Evolutionary conservation across 2,329 filamentous ascomycete genomes (phyloP).

Genomic region (Dryadomyces quercivorus): DNA sequence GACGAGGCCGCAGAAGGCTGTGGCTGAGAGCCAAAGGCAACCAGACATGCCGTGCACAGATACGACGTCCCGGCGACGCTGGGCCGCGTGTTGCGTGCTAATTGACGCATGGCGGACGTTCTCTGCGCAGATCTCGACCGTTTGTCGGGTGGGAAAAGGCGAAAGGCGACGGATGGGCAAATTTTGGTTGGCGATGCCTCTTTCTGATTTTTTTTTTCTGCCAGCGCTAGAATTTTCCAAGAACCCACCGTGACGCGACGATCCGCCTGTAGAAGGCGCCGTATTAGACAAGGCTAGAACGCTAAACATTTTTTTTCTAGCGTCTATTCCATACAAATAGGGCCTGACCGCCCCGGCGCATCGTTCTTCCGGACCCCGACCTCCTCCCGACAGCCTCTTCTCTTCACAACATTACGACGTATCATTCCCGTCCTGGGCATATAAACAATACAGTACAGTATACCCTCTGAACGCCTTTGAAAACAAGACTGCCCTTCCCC

Average conservation of each 20-base stretch:
- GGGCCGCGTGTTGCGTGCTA: slow-evolving; percentile 15
- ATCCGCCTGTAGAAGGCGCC: too few species aligned
- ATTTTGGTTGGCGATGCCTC: too few species aligned
- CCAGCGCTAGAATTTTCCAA: neutral
- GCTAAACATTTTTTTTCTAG: too few species aligned
- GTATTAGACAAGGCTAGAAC: neutral
- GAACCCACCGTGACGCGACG: too few species aligned
- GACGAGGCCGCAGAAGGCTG: neutral
- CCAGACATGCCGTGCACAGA: slow-evolving; percentile 17
- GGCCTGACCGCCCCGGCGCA: neutral
- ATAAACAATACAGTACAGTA: neutral
- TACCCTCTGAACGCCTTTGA: neutral
- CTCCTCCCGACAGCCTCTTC: neutral
- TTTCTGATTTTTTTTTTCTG: neutral
- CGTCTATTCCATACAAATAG: neutral
- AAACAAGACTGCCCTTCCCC: neutral
- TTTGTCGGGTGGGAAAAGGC: neutral
- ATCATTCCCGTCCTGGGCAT: neutral
- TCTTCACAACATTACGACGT: neutral
- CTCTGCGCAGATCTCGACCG: neutral
- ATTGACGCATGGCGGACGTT: slow-evolving; percentile 19
- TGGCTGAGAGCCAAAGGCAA: neutral
- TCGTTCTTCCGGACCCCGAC: slow-evolving; percentile 1
- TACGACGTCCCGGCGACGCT: slow-evolving; percentile 17
- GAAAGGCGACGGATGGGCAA: too few species aligned